Evolutionary conservation across 345 rosid species (phyloP).

Genomic region (Murraya koenigii): DNA sequence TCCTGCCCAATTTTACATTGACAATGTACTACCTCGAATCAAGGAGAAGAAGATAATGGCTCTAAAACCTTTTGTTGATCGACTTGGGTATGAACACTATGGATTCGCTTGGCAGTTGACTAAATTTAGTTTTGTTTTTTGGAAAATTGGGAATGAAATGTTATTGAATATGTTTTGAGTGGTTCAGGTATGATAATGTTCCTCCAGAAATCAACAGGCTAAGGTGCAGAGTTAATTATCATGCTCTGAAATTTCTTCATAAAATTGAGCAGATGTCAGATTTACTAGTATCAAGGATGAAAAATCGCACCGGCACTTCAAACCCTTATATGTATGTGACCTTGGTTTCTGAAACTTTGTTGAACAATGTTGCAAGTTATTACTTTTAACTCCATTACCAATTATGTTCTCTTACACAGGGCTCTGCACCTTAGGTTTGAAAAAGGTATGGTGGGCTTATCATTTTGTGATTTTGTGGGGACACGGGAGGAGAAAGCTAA

Average conservation of each 20-base stretch:
- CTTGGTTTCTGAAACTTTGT: slow-evolving; percentile 18
- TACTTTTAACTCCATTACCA: slow-evolving; percentile 10
- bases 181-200: slow-evolving; percentile 90
- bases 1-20: slow-evolving; percentile 96
- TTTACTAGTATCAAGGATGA: slow-evolving; percentile 84
- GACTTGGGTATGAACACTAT: slow-evolving; percentile 66
- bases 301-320: slow-evolving; percentile 86
- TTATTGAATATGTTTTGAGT: slow-evolving; percentile 20
- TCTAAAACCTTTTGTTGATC: slow-evolving; percentile 97
- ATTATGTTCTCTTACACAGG: slow-evolving; percentile 48
- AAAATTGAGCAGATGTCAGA: slow-evolving; percentile 91
- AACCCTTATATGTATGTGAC: slow-evolving; percentile 83
- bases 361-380: slow-evolving; percentile 12
- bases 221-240: slow-evolving; percentile 97
- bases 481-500: slow-evolving; percentile 92
- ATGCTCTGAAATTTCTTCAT: slow-evolving; percentile 96
- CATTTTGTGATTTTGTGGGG: slow-evolving; percentile 97
- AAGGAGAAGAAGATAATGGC: slow-evolving; percentile 99
- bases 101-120: neutral
- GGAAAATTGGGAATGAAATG: slow-evolving; percentile 3
- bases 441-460: slow-evolving; percentile 98
- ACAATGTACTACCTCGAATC: slow-evolving; percentile 94
- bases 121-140: slow-evolving; percentile 5
- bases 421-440: slow-evolving; percentile 99
- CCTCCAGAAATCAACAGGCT: slow-evolving; percentile 96